Base-by-base conservation (phyloP, 768 basidiomycete species). In the Lentinula raphanica region DNA sequence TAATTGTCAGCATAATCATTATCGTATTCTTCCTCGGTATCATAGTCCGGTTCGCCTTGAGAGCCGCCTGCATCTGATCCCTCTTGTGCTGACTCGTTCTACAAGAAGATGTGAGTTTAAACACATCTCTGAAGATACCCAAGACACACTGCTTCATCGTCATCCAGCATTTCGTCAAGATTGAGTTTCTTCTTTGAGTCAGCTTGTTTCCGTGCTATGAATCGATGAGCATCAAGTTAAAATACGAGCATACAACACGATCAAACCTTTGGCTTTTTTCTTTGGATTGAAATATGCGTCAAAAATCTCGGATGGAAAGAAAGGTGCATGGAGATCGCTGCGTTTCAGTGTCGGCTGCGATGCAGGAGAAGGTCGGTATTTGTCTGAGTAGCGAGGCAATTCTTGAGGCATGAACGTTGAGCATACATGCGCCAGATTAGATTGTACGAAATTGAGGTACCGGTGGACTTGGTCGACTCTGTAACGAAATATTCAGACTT, bases 1-100 rank as follows among this genome's bases (percentile, higher is more conserved):
- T 94, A 93, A 67, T 94, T 91, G 60, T 89, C 88, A 2, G 87
- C 91, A 61, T 94, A 94, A 61, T 94, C 92, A 63, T 94, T 92
- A 70, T 93, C 92, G 66, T 93, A 92, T 64, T 92, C 91, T 69
- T 95, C 92, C 31, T 92, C 88, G 21, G 90, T 88, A 62, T 92
- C 91, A 66, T 92, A 92, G 68, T 93, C 90, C 25, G 83, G 85
- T 39, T 84, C 79, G 29, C 70, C 81, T 64, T 87, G 85, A 11
- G 88, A 89, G 21, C 83, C 39, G n/a, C 42, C 56, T 17, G n/a
- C 29, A 36, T 57, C 46, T 35, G 56, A 57, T 48, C 88, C 75
- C 58, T 91, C 89, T 5, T 86, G 85, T 23, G 79, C 81, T 0
- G 87, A 88, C 64, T 90, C 88, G 63, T 87, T 86, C 83, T 90